These are phyloP conservation scores for Silene vulgaris DNA, from an alignment of 179 eudicot species.

Conservation along the genomic window DNA sequence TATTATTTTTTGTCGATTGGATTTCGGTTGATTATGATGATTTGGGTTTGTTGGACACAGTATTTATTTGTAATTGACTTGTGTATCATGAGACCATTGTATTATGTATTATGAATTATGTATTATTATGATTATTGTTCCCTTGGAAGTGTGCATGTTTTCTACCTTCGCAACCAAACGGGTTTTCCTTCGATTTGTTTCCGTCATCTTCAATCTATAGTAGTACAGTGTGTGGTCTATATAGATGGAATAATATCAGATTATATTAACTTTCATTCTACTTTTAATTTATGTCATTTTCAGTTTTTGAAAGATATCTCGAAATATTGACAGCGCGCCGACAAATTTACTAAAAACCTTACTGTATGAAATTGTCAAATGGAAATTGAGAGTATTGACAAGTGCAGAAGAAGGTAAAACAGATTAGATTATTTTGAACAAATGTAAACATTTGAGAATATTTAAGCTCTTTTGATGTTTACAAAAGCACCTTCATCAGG, in stretches of 20 bases:
- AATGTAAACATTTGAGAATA: not conserved
- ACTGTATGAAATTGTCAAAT: not conserved
- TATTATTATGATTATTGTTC: not conserved
- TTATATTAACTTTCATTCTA: not conserved
- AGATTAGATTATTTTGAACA: not conserved
- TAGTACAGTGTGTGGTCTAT: not conserved
- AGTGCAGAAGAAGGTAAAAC: not conserved
- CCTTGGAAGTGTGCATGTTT: conserved; percentile 1
- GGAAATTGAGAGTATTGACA: not conserved
- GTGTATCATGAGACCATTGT: conserved; percentile 18
- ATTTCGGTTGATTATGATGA: conserved; percentile 18
- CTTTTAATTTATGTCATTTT: not conserved
- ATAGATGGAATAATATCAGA: too few relatives aligned
- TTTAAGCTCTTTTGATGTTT: not conserved
- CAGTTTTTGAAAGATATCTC: too few relatives aligned
- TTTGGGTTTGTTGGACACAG: conserved; percentile 24
- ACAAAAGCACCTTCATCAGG: not conserved
- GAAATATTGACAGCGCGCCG: not conserved
- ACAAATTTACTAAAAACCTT: not conserved
- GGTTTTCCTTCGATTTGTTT: not conserved
- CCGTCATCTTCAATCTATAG: not conserved
- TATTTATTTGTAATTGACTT: conserved; percentile 30
- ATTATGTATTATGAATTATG: not conserved
- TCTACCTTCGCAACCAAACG: not conserved
- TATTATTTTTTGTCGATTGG: conserved; percentile 24